These are phyloP conservation scores for Ramaria sp. DNA, from an alignment of 768 basidiomycete genomes.

Conservation along the genomic window DNA sequence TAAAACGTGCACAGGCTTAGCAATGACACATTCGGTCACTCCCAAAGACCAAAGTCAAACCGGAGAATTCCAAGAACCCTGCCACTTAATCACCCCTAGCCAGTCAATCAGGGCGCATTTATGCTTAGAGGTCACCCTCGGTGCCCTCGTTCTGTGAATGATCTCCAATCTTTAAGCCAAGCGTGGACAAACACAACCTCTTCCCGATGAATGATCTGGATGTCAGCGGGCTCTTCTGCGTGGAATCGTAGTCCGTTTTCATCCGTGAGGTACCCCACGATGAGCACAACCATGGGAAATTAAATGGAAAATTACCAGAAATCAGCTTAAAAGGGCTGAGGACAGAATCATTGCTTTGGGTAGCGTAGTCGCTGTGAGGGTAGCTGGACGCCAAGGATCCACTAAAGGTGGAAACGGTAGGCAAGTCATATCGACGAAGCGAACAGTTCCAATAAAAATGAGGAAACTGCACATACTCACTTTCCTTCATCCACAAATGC, in stretches of 20 bases:
- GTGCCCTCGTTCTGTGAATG: no score
- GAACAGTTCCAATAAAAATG: neutral
- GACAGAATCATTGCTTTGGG: slow-evolving; percentile 24
- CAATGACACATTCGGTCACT: no score
- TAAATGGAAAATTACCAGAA: slow-evolving; percentile 15
- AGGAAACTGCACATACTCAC: slow-evolving; percentile 26
- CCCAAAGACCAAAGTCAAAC: no score
- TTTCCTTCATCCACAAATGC: slow-evolving; percentile 85
- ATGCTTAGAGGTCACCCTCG: no score
- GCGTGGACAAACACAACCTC: slow-evolving; percentile 29
- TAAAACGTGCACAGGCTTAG: no score
- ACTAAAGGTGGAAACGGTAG: neutral
- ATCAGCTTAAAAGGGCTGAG: slow-evolving; percentile 30
- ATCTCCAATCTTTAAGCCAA: slow-evolving; percentile 26
- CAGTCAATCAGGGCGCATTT: no score
- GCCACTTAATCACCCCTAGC: no score
- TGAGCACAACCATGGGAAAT: neutral
- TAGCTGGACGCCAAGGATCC: slow-evolving; percentile 29
- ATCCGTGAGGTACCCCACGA: slow-evolving; percentile 22
- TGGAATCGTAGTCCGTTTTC: slow-evolving; percentile 27
- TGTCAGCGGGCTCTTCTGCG: slow-evolving; percentile 24
- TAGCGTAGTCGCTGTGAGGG: slow-evolving; percentile 21
- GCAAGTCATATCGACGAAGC: neutral
- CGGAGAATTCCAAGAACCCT: no score
- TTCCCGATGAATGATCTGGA: slow-evolving; percentile 27